Conservation (phyloP, 176 grass and related monocot species). For the Oropetium thomaeum region DNA sequence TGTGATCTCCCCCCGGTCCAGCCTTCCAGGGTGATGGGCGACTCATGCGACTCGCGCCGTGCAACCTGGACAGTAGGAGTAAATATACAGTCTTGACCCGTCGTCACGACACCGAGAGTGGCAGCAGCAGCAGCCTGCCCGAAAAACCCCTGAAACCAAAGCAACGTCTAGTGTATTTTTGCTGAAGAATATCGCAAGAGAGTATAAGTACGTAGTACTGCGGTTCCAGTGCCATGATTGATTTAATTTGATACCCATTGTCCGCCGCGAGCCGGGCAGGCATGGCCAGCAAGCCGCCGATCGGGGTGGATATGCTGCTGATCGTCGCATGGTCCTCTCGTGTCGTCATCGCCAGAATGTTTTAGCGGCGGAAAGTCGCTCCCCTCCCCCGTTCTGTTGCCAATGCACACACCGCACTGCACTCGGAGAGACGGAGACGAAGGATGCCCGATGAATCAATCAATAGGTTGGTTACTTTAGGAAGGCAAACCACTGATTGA, state of each 20-base stretch:
- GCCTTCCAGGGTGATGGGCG: too few species aligned
- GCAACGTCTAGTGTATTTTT: neutral
- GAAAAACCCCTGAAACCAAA: neutral
- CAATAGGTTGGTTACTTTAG: too few species aligned
- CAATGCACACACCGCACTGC: neutral
- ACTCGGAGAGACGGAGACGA: slow-evolving; percentile 13
- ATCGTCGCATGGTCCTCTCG: slow-evolving; percentile 40
- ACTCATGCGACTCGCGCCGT: too few species aligned
- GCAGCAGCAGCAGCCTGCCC: neutral
- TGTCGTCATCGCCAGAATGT: slow-evolving; percentile 25
- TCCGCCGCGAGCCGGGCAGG: neutral
- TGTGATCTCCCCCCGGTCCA: too few species aligned
- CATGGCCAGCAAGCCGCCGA: neutral
- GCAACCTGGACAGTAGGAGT: too few species aligned
- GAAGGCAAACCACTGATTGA: too few species aligned
- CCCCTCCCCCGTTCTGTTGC: neutral
- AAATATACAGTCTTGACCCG: too few species aligned
- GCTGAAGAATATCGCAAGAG: neutral
- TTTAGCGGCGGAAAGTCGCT: slow-evolving; percentile 23
- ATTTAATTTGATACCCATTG: too few species aligned
- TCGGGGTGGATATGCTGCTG: slow-evolving; percentile 1
- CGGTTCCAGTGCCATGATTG: slow-evolving; percentile 17
- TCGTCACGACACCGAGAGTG: slow-evolving; percentile 22
- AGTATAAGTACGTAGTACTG: neutral
- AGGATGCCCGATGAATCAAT: slow-evolving; percentile 7